These are phyloP conservation scores for Dispira parvispora DNA, from an alignment of 192 early-diverging fungal genomes.

Conservation along the genomic window DNA sequence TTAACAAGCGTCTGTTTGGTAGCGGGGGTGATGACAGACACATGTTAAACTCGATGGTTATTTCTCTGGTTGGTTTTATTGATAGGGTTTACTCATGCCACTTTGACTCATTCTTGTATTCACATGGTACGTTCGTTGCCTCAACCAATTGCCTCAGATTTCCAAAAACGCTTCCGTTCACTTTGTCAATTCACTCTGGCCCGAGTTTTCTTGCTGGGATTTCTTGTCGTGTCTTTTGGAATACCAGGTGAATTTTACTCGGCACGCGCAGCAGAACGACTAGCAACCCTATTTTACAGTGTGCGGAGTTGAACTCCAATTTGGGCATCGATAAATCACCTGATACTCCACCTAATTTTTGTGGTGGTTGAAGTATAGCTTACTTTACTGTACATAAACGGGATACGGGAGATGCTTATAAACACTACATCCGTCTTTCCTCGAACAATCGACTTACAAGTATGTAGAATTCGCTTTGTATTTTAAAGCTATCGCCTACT, in stretches of 20 bases:
- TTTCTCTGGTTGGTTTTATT: not conserved
- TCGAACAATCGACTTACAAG: too few species aligned
- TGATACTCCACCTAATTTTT: too few species aligned
- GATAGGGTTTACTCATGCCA: not conserved
- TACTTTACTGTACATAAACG: too few species aligned
- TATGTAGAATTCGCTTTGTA: too few species aligned
- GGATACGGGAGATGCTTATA: too few species aligned
- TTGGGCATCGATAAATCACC: too few species aligned
- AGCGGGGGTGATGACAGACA: not conserved
- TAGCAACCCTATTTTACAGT: too few species aligned
- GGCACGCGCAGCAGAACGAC: too few species aligned
- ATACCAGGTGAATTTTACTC: constrained; percentile 42
- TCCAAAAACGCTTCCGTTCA: constrained; percentile 56
- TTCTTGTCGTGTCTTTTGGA: constrained; percentile 64
- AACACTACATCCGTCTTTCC: too few species aligned
- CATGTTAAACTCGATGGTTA: not conserved
- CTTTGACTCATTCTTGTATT: not conserved
- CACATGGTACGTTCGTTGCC: not conserved
- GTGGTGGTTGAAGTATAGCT: too few species aligned
- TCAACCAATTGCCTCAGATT: not conserved
- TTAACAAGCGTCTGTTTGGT: not conserved
- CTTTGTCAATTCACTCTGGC: constrained; percentile 86
- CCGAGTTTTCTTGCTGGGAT: constrained; percentile 82
- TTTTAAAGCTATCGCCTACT: too few species aligned
- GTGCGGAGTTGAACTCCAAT: too few species aligned